A percentile compares a stretch with the other conserved stretches of the same genome.
Evolutionary conservation across 2,329 filamentous ascomycete genomes (phyloP).

Genomic region (Chrysoporthe austroafricana): DNA sequence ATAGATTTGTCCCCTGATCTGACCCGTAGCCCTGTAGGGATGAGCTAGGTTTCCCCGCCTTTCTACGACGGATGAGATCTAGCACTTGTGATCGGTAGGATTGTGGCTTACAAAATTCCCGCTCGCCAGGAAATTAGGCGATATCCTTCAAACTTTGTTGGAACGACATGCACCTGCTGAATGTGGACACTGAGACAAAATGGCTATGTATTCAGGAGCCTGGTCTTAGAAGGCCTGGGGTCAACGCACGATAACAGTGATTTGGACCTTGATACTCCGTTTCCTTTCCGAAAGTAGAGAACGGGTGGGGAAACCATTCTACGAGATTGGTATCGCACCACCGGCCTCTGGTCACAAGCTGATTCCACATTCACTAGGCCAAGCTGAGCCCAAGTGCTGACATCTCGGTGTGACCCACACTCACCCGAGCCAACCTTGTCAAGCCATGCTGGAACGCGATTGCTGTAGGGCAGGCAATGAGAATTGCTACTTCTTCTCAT

Average conservation of each 20-base stretch:
- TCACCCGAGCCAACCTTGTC: conserved; percentile 15
- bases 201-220: background rate
- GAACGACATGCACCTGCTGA: background rate
- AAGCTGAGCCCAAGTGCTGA: conserved; percentile 22
- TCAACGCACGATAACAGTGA: background rate
- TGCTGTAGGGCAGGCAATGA: background rate
- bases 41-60: conserved; percentile 11
- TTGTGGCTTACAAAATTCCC: conserved; percentile 20
- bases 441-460: background rate
- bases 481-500: background rate
- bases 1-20: conserved; percentile 8
- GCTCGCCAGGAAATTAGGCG: background rate
- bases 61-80: conserved; percentile 7
- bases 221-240: background rate
- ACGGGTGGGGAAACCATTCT: background rate
- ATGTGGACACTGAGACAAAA: background rate
- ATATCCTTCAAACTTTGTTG: too few relatives aligned
- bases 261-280: background rate
- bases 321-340: background rate
- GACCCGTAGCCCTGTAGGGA: background rate
- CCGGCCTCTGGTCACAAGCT: background rate
- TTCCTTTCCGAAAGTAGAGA: background rate
- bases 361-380: conserved; percentile 14
- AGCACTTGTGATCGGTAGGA: conserved; percentile 4
- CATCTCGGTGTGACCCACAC: conserved; percentile 17